Conservation (phyloP, 179 eudicot species). For the Beta macrorhiza region DNA sequence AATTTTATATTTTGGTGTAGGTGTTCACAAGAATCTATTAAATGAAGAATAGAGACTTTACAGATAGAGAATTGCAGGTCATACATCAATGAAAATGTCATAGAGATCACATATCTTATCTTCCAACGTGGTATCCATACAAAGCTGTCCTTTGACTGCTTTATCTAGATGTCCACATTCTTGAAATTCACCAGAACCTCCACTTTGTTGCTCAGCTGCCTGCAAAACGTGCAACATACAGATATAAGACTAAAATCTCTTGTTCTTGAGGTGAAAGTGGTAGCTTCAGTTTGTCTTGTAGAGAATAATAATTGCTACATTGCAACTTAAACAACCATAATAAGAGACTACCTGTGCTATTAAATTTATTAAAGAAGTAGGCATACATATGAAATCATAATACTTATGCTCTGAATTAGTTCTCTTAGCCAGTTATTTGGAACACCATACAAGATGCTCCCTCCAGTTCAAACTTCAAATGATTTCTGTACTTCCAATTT, state of each 20-base stretch:
- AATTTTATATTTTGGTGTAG: not conserved
- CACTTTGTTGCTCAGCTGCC: conserved; percentile 65
- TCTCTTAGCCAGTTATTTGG: not conserved
- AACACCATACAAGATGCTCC: not conserved
- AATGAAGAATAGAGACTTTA: not conserved
- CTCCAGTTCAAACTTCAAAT: not conserved
- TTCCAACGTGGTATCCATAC: conserved; percentile 77
- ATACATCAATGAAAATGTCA: conserved; percentile 84
- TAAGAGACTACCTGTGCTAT: not conserved
- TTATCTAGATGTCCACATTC: conserved; percentile 54
- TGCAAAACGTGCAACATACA: conserved; percentile 29
- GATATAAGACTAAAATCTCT: not conserved
- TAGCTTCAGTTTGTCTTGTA: not conserved
- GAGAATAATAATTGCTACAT: not conserved
- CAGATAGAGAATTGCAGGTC: conserved; percentile 12
- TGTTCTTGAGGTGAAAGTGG: conserved; percentile 1
- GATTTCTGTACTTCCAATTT: not conserved
- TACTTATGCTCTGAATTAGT: not conserved
- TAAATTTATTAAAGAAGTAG: not conserved
- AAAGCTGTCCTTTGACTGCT: conserved; percentile 46
- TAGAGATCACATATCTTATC: conserved; percentile 94
- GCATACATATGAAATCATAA: not conserved
- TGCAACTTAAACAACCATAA: not conserved
- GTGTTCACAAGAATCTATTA: not conserved
- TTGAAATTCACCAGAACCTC: conserved; percentile 67